Conservation (phyloP, 2,329 filamentous ascomycete species). For the Verticillium longisporum region DNA sequence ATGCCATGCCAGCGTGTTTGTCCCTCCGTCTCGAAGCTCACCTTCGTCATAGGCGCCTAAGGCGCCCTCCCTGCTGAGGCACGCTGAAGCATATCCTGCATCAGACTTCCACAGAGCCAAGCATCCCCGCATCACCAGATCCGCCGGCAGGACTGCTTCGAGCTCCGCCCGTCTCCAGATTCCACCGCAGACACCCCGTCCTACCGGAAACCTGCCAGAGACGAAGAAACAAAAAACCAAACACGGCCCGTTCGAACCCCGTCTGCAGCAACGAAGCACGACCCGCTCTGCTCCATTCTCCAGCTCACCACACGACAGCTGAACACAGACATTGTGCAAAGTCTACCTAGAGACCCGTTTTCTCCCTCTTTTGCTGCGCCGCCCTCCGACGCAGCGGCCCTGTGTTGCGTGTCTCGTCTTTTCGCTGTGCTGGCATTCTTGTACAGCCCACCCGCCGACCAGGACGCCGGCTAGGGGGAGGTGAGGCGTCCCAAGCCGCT, state of each 20-base stretch:
- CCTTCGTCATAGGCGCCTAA: background rate
- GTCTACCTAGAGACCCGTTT: too few relatives aligned
- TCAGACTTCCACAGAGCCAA: background rate
- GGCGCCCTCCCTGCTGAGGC: background rate
- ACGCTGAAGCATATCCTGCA: background rate
- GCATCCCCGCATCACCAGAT: background rate
- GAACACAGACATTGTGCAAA: background rate
- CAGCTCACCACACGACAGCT: background rate
- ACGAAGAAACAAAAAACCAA: background rate
- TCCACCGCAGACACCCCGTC: background rate
- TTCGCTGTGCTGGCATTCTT: background rate
- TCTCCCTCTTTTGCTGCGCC: background rate
- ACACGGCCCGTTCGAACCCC: background rate
- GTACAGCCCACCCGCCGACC: background rate
- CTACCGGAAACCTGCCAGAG: background rate
- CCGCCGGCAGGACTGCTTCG: background rate
- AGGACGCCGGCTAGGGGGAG: background rate
- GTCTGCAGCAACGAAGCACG: background rate
- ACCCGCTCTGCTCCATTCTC: background rate
- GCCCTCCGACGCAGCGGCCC: background rate
- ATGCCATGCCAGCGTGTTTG: too few relatives aligned
- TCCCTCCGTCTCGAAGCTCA: background rate
- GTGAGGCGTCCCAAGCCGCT: background rate
- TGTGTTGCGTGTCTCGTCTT: background rate
- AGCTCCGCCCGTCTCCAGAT: background rate